Evolutionary conservation across 1,139 yeast genomes (phyloP).

Genomic region (Hyphopichia buzzinii): DNA sequence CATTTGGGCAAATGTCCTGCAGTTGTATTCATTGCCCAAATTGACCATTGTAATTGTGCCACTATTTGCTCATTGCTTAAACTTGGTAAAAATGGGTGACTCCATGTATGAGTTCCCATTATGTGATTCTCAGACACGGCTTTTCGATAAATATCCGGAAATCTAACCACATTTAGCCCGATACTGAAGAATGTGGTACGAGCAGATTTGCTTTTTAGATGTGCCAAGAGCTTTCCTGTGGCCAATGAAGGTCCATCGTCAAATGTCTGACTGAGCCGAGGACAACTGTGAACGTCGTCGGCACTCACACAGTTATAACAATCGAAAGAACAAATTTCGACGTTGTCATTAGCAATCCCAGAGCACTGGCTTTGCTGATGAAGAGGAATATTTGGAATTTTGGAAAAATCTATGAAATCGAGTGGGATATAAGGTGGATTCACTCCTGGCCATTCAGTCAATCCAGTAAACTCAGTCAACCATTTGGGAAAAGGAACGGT

Average conservation of each 20-base stretch:
- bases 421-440: conserved; percentile 86
- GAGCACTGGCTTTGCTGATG: conserved; percentile 65
- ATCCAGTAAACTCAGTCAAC: conserved; percentile 72
- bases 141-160: conserved; percentile 67
- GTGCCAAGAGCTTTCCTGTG: conserved; percentile 57
- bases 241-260: conserved; percentile 91
- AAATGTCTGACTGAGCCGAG: conserved; percentile 76
- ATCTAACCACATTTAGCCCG: conserved; percentile 74
- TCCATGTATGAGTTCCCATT: conserved; percentile 90
- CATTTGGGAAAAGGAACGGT: conserved; percentile 68
- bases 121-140: conserved; percentile 67
- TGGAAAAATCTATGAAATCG: conserved; percentile 59
- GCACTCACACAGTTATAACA: conserved; percentile 75
- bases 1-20: conserved; percentile 85
- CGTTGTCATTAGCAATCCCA: conserved; percentile 30
- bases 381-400: conserved; percentile 40
- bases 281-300: conserved; percentile 78
- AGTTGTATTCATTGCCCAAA: conserved; percentile 98
- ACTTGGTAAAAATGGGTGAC: conserved; percentile 80
- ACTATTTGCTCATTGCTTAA: conserved; percentile 74
- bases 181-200: conserved; percentile 80
- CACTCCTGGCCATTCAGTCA: conserved; percentile 76
- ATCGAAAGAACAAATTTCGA: conserved; percentile 74
- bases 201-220: conserved; percentile 35
- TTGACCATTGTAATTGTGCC: conserved; percentile 92